phyloP scores from a whole-genome alignment of 768 basidiomycete species.

The Russula griseocarnosa region DNA sequence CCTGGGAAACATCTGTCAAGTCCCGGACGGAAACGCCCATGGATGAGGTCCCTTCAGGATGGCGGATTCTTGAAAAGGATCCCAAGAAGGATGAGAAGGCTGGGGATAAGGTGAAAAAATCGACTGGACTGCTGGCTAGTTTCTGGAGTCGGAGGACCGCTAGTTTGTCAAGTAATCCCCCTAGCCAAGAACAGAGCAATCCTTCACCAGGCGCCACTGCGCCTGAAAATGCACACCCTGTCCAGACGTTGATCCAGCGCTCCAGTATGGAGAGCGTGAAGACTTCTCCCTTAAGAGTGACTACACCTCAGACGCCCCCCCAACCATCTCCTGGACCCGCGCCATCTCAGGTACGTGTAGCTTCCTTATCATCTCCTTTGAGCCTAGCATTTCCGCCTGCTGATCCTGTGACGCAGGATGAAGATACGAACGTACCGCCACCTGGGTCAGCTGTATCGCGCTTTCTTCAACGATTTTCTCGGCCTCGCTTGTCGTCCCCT shows the following conservation, averaged over 20 bases:
- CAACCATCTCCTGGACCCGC: neutral
- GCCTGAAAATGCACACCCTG: conserved; percentile 4
- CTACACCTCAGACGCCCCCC: conserved; percentile 2
- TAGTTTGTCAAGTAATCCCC: neutral
- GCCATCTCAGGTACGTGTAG: conserved; percentile 20
- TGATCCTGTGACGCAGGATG: conserved; percentile 28
- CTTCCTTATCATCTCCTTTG: conserved; percentile 25
- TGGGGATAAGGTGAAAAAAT: conserved; percentile 46
- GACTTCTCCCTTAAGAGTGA: conserved; percentile 4
- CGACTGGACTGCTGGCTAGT: conserved; percentile 57
- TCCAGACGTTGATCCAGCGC: conserved; percentile 1
- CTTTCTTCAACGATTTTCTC: conserved; percentile 70
- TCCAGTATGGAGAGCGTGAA: conserved; percentile 11
- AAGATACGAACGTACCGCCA: conserved; percentile 25
- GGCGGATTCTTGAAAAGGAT: conserved; percentile 64
- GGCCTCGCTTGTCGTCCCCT: conserved; percentile 43
- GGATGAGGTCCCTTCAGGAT: conserved; percentile 66
- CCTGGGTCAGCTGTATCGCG: conserved; percentile 71
- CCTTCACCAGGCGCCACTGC: neutral
- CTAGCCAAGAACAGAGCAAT: neutral
- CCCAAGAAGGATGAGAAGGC: conserved; percentile 40
- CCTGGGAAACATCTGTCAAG: conserved; percentile 71
- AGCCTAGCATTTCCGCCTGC: conserved; percentile 20
- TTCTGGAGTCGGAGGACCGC: conserved; percentile 55
- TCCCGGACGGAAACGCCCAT: conserved; percentile 44